Evolutionary conservation across 192 early-diverging fungal genomes (phyloP), one percentile per base, ranked within the genome.

Genomic region (Linnemannia schmuckeri): DNA sequence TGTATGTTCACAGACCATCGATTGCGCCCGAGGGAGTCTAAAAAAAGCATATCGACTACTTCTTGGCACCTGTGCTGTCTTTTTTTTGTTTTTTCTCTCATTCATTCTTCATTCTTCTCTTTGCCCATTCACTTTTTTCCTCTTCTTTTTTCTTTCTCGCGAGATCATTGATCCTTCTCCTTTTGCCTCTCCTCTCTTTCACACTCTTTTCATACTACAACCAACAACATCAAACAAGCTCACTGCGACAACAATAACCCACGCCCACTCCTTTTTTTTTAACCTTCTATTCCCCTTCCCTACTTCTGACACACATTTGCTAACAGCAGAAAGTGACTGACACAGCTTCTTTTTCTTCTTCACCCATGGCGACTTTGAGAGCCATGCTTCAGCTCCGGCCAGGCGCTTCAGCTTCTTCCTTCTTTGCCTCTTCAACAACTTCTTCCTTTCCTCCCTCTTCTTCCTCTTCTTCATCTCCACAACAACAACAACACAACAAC

Each of bases 361-460:
- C 40, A 20, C 44, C 52, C 70, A 85, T 85, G 83, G 74, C 83
- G 20, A 74, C 78, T 12, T 40, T 85, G 74, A 79, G 74, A 76
- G 83, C 83, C 66, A 85, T 85, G 83, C 83, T 85, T 35, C 83
- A 80, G 66, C 83, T 85, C 37, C 83, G 83, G 12, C 78, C 83
- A 41, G 83, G 74, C 24, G 38, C 78, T 35, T 75, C 73, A 15
- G 71, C 68, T 17, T 49, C 52, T 12, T 73, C 54, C 35, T 49
- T 52, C 42, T 27, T 30, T 70, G 15, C 73, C 37, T 24, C 73
- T 9, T 42, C 47, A 35, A n/a, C 49, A 20, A 37, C 22, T 17
- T 77, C 76, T 27, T 18, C 57, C 15, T 30, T 40, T 33, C 61
- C 61, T 13, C 61, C 61, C 13, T 35, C 61, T 12, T 66, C 61